phyloP scores from a whole-genome alignment of 192 early-diverging fungal species.

The Borealophlyctis nickersoniae region DNA sequence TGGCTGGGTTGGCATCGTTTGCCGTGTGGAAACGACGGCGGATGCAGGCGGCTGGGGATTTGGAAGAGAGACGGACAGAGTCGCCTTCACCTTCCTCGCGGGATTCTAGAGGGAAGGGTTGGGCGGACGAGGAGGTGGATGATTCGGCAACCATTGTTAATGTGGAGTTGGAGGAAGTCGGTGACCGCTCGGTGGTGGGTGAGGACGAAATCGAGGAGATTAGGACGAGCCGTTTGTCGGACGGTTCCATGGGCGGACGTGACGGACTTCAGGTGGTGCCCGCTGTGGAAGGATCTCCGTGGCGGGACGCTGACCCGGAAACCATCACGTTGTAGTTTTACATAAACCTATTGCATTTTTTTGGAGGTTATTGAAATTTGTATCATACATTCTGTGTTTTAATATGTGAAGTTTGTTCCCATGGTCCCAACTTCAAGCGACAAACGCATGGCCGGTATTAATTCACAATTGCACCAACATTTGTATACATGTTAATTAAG shows the following conservation, averaged over 20 bases:
- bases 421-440: too few species aligned
- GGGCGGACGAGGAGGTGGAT: slow-evolving; percentile 13
- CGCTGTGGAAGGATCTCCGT: not conserved
- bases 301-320: not conserved
- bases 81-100: too few species aligned
- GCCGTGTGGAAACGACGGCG: not conserved
- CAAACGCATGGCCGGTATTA: too few species aligned
- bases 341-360: too few species aligned
- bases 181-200: not conserved
- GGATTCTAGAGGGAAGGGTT: not conserved
- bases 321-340: not conserved
- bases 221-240: not conserved
- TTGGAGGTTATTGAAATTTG: too few species aligned
- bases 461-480: too few species aligned
- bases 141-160: slow-evolving; percentile 22
- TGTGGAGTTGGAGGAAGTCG: not conserved
- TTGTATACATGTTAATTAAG: too few species aligned
- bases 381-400: too few species aligned
- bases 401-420: too few species aligned
- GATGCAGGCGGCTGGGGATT: slow-evolving; percentile 2
- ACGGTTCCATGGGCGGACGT: not conserved
- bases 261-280: too few species aligned
- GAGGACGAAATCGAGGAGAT: not conserved
- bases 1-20: not conserved
- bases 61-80: slow-evolving; percentile 2